phyloP scores from a whole-genome alignment of 1,284 basidiomycete genomes.

The Leccinum solheimii region DNA sequence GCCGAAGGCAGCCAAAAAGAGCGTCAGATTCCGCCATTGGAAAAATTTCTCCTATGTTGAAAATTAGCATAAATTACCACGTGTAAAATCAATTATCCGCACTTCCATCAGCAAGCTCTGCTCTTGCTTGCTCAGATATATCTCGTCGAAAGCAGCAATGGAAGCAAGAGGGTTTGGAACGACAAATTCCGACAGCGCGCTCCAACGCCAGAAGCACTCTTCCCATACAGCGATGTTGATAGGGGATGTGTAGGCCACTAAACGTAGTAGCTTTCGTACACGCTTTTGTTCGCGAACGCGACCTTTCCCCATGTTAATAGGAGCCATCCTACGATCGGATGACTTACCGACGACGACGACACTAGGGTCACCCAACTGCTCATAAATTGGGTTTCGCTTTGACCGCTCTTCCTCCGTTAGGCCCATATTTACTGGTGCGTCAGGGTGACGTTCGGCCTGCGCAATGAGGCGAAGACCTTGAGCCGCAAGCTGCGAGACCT shows the following conservation, averaged over 20 bases:
- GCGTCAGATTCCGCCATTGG: conserved; percentile 87
- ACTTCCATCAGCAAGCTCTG: conserved; percentile 45
- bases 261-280: conserved; percentile 68
- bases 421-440: conserved; percentile 49
- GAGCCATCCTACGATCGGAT: background rate
- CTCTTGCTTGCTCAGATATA: conserved; percentile 37
- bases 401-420: conserved; percentile 60
- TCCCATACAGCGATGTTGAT: conserved; percentile 78
- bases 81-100: conserved; percentile 5
- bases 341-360: conserved; percentile 65
- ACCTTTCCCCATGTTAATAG: conserved; percentile 36
- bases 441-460: conserved; percentile 60
- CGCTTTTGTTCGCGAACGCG: conserved; percentile 81
- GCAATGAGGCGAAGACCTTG: conserved; percentile 67
- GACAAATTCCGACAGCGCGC: conserved; percentile 51
- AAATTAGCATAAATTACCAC: conserved; percentile 11
- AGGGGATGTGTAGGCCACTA: conserved; percentile 61
- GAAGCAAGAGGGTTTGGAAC: conserved; percentile 38
- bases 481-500: conserved; percentile 66
- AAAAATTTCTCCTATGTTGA: conserved; percentile 63
- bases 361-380: conserved; percentile 74
- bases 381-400: conserved; percentile 71
- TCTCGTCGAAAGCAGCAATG: conserved; percentile 37
- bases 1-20: conserved; percentile 78
- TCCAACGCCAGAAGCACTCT: conserved; percentile 76